Evolutionary conservation across 805 yeast species (phyloP), one percentile per base, ranked within the genome.

Genomic region (Ogataea methanolica): DNA sequence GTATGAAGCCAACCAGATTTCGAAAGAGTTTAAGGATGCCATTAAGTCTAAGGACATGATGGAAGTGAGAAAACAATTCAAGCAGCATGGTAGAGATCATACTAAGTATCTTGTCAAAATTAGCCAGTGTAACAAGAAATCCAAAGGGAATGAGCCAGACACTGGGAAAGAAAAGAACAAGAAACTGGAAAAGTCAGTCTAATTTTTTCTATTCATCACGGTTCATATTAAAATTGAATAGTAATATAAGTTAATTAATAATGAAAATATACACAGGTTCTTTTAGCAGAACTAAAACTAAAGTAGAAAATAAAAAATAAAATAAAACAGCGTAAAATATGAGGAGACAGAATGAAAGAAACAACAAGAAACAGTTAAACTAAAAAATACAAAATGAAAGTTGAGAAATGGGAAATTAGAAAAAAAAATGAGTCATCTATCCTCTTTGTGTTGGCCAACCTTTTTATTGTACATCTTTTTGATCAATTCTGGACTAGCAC

Each of bases 401-500:
- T 19, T 19, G 21, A 19, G 21, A 19, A 19, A 19, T 19, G 21
- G 4, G 21, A 19, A 19, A 19, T 19, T 2, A 19, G 21, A 16
- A 22, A 21, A 48, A 48, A 41, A 14, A 19, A 42, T 31, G 26
- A 39, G 39, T 12, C 49, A 42, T 29, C 43, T 33, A 31, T 33
- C 4, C 36, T 26, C n/a, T 33, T 35, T 34, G 33, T 39, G 3
- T 36, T 53, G 57, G 15, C 49, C 49, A 21, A 51, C 56, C 52
- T 64, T 64, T 45, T 64, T 64, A 36, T 60, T 55, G 44, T 65
- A 65, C 62, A 65, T 63, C 42, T 59, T 60, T 49, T 57, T 65
- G 41, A 65, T 59, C 43, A 60, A 53, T 36, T 58, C 62, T 7
- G 65, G 56, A 16, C 54, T 54, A 6, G 63, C 68, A 16, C 61